phyloP scores from a whole-genome alignment of 257 asterid species.

The Nicotiana noctiflora region DNA sequence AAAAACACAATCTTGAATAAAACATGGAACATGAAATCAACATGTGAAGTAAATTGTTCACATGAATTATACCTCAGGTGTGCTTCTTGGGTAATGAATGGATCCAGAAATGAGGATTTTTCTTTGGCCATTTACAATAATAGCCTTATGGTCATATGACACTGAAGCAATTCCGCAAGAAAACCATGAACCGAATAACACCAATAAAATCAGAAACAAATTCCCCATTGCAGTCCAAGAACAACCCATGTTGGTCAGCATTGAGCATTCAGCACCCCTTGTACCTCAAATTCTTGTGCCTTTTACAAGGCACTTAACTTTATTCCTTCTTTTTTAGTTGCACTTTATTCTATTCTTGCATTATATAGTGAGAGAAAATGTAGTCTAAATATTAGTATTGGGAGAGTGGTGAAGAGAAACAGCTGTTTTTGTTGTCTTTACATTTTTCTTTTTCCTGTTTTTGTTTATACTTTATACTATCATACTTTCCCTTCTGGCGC shows the following conservation, averaged over 20 bases:
- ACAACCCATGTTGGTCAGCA: neutral
- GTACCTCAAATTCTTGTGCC: conserved; percentile 1
- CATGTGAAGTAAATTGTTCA: neutral
- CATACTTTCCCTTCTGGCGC: neutral
- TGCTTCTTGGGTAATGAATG: conserved; percentile 89
- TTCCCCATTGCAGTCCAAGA: conserved; percentile 18
- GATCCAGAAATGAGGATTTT: conserved; percentile 81
- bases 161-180: conserved; percentile 34
- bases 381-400: neutral
- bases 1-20: neutral
- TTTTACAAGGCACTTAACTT: conserved; percentile 11
- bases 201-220: conserved; percentile 10
- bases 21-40: neutral
- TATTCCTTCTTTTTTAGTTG: conserved; percentile 5
- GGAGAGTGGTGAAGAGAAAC: conserved; percentile 2
- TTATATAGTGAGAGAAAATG: neutral
- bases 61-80: conserved; percentile 67
- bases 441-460: neutral
- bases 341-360: conserved; percentile 34
- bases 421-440: conserved; percentile 5
- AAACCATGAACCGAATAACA: conserved; percentile 26
- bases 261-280: neutral
- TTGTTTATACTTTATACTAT: neutral
- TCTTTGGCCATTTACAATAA: conserved; percentile 63
- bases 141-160: conserved; percentile 63